Evolutionary conservation across 331 rosid species (phyloP).

Genomic region (Pyrus hybrid): DNA sequence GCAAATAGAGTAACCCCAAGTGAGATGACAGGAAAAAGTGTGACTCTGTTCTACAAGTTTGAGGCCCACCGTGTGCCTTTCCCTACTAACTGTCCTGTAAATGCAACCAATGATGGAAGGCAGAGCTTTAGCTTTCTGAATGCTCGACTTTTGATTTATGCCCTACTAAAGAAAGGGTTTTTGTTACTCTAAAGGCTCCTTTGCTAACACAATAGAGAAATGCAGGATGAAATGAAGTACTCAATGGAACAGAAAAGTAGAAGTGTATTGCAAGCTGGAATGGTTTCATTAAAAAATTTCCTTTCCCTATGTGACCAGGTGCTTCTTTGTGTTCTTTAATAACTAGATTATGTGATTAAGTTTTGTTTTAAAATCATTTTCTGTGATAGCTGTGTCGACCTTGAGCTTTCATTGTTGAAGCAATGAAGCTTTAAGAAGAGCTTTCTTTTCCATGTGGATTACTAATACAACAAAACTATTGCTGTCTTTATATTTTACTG

Average conservation of each 20-base stretch:
- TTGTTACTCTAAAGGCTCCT: slow-evolving; percentile 24
- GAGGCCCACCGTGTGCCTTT: neutral
- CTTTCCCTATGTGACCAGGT: slow-evolving; percentile 47
- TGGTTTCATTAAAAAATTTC: slow-evolving; percentile 48
- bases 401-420: neutral
- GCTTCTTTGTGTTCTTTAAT: neutral
- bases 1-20: neutral
- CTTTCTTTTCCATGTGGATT: neutral
- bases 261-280: slow-evolving; percentile 34
- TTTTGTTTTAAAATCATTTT: neutral
- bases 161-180: slow-evolving; percentile 3
- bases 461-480: neutral
- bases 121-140: slow-evolving; percentile 5
- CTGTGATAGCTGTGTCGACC: neutral
- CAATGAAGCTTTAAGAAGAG: neutral
- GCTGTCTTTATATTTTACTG: neutral
- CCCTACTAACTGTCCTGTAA: neutral
- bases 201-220: slow-evolving; percentile 33
- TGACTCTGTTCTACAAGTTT: neutral
- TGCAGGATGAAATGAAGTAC: slow-evolving; percentile 24
- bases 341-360: neutral
- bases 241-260: neutral
- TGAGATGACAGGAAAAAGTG: neutral
- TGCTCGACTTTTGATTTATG: slow-evolving; percentile 52
- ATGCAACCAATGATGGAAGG: neutral